A percentile compares a stretch with the other conserved stretches of the same genome.
Conservation (phyloP, 441 rosid genomes). For the Breynia disticha region DNA sequence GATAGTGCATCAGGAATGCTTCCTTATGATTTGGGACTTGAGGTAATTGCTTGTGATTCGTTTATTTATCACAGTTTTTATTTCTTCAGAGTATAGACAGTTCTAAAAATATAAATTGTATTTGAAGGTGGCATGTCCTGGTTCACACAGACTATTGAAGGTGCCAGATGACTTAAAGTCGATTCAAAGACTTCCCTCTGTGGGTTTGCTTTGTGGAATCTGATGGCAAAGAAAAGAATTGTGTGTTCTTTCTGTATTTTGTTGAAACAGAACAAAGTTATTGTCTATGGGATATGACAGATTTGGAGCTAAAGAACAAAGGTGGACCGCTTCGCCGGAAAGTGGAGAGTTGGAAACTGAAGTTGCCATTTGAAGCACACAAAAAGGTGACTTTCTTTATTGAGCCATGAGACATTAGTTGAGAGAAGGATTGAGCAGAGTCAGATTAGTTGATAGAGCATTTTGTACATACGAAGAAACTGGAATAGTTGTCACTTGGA, state of each 20-base stretch:
- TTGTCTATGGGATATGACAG: conserved; percentile 80
- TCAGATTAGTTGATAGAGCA: no score
- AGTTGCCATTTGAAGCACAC: conserved; percentile 39
- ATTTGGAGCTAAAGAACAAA: conserved; percentile 62
- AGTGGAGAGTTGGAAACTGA: conserved; percentile 67
- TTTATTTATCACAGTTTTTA: no score
- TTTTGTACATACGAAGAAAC: no score
- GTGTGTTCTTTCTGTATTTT: conserved; percentile 55
- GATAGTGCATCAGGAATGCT: conserved; percentile 51
- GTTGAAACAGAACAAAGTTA: conserved; percentile 43
- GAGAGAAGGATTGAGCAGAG: no score
- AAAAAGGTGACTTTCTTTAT: conserved; percentile 49
- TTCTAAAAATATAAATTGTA: no score
- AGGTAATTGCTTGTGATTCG: conserved; percentile 39
- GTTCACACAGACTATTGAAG: conserved; percentile 72
- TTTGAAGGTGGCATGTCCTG: conserved; percentile 81
- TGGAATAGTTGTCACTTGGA: no score
- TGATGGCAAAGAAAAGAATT: conserved; percentile 32
- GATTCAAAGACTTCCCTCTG: conserved; percentile 69
- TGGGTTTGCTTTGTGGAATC: conserved; percentile 43
- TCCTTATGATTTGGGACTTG: conserved; percentile 78
- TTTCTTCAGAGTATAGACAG: background rate
- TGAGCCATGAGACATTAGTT: conserved; percentile 25
- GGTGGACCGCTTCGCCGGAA: conserved; percentile 72
- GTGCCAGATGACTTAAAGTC: conserved; percentile 67